A percentile compares a stretch with the other conserved stretches of the same genome.
Conservation (phyloP, 257 asterid genomes). For the Avicennia marina region DNA sequence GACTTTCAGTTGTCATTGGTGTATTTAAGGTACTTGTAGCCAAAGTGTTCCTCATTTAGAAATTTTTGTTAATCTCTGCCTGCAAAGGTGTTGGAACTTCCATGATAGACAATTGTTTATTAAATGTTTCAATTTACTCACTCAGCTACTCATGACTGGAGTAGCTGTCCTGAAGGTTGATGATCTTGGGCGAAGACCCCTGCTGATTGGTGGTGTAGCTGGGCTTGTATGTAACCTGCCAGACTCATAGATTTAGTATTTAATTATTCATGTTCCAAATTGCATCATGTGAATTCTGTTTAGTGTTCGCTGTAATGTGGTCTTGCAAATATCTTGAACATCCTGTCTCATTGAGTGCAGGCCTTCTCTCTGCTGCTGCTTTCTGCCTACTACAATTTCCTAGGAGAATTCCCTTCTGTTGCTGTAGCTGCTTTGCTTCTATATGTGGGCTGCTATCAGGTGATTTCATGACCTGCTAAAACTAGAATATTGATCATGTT, state of each 20-base stretch:
- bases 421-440: conserved; percentile 95
- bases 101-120: neutral
- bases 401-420: conserved; percentile 70
- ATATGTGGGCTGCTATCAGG: conserved; percentile 98
- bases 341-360: conserved; percentile 33
- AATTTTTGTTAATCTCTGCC: neutral
- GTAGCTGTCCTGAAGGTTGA: conserved; percentile 93
- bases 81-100: neutral
- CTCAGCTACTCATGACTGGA: conserved; percentile 87
- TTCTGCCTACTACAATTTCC: conserved; percentile 92
- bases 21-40: conserved; percentile 68
- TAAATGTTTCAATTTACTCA: neutral
- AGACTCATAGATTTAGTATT: conserved; percentile 1
- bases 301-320: neutral
- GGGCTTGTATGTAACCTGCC: conserved; percentile 72
- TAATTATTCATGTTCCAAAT: neutral
- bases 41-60: neutral
- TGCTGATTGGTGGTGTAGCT: conserved; percentile 77
- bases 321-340: neutral
- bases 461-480: conserved; percentile 22
- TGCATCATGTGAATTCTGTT: neutral
- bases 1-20: conserved; percentile 84
- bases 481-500: neutral
- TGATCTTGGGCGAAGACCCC: conserved; percentile 92
- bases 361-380: conserved; percentile 84